Evolutionary conservation across 208 protist genomes (phyloP).

Genomic region (Trypanosoma scelopori): DNA sequence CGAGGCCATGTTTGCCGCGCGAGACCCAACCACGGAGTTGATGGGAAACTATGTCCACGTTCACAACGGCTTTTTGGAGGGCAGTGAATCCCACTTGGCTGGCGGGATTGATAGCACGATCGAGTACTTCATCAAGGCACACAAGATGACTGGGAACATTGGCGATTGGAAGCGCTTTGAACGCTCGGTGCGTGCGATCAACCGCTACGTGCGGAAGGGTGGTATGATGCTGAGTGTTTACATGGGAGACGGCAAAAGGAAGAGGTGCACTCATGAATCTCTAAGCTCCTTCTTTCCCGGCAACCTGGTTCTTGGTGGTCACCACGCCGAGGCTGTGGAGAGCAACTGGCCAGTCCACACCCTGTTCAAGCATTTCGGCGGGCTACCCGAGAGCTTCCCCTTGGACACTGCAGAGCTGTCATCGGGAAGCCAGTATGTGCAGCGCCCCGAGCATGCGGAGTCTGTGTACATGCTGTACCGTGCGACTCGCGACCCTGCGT

Average conservation of each 20-base stretch:
- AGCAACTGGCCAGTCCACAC: slow-evolving; percentile 49
- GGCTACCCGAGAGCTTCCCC: slow-evolving; percentile 64
- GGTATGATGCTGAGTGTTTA: slow-evolving; percentile 56
- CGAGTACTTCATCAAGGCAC: slow-evolving; percentile 89
- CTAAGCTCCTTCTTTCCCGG: slow-evolving; percentile 85
- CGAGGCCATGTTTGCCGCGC: slow-evolving; percentile 33
- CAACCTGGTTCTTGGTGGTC: slow-evolving; percentile 52
- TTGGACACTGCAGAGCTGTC: neutral
- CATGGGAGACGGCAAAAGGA: slow-evolving; percentile 36
- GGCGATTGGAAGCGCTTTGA: slow-evolving; percentile 54
- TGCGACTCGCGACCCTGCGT: slow-evolving; percentile 60
- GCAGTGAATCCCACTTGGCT: slow-evolving; percentile 46
- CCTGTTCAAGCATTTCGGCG: slow-evolving; percentile 70
- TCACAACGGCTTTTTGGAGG: slow-evolving; percentile 28
- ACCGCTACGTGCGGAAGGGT: slow-evolving; percentile 27
- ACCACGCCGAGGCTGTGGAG: slow-evolving; percentile 48
- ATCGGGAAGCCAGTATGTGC: slow-evolving; percentile 39
- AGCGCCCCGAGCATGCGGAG: slow-evolving; percentile 90
- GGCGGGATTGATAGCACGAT: slow-evolving; percentile 72
- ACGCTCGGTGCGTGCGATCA: slow-evolving; percentile 20
- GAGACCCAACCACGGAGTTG: slow-evolving; percentile 27
- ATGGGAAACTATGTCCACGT: slow-evolving; percentile 59
- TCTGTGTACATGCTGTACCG: slow-evolving; percentile 78
- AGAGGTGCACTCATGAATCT: slow-evolving; percentile 43
- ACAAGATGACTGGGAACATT: slow-evolving; percentile 60